Base-by-base conservation (phyloP, 1,139 yeast species). In the Diutina rugosa region DNA sequence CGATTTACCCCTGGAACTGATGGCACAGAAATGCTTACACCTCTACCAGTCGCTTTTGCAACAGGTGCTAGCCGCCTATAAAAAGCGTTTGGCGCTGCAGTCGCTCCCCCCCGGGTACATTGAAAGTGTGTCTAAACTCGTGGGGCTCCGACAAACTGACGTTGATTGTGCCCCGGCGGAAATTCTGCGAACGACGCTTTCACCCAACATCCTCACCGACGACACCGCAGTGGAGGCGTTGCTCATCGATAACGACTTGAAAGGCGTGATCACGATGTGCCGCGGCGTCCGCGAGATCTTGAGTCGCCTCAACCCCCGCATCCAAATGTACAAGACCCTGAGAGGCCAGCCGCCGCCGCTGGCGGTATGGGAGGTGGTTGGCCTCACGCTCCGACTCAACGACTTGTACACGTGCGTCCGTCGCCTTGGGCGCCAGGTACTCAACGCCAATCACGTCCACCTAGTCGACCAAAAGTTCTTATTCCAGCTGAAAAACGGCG, bases 321-420 rank as follows among this genome's bases (percentile, higher is more conserved):
- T 74, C 4, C 55, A 61, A 12, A 65, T 63, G 56, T 67, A 64
- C 59, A 67, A 63, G 56, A 58, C 59, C 18, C 57, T 69, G 51
- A 72, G 70, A 56, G 66, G 69, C 21, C 73, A 69, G 61, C 69
- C 81, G 0, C 65, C 80, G 57, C 87, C 82, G 62, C 71, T 78
- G 59, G 68, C 80, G 6, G 72, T 80, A 59, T 71, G 81, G 18
- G 63, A 74, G 54, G 73, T 78, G 3, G 63, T 77, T 49, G 68
- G 81, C 56, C 63, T 79, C 32, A 76, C 78, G 2, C 63, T 77
- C 49, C 68, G 81, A 56, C 63, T 79, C 30, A 76, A 78, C 57
- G 84, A 80, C 56, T 60, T 79, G 35, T 79, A 79, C 61, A 65
- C 75, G 9, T 67, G 75, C 1, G 61, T 77, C 21, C 67, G 83